These are phyloP conservation scores for Annulohypoxylon bovei DNA, from an alignment of 495 filamentous ascomycete genomes.

Conservation along the genomic window DNA sequence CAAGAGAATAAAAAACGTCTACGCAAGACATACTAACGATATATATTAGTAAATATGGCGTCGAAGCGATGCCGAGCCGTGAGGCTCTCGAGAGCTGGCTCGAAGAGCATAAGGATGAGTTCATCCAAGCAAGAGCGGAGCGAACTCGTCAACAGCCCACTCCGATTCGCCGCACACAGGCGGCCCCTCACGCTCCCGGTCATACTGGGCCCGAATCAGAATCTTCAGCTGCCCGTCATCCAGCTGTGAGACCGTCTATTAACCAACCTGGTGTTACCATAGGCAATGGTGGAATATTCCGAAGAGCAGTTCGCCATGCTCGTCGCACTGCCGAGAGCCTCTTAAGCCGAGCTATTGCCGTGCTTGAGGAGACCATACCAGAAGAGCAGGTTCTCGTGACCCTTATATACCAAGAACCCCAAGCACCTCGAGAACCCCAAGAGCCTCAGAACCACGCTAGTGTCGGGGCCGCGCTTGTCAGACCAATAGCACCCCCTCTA, in stretches of 20 bases:
- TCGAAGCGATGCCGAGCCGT: conserved; percentile 12
- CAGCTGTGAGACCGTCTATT: background rate
- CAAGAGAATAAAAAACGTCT: background rate
- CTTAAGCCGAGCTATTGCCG: background rate
- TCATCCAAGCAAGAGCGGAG: background rate
- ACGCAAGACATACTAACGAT: conserved; percentile 2
- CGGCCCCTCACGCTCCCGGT: background rate
- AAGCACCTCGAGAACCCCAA: background rate
- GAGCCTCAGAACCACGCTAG: background rate
- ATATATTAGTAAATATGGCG: conserved; percentile 23
- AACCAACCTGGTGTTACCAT: background rate
- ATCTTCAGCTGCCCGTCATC: background rate
- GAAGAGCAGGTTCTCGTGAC: background rate
- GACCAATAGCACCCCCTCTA: conserved; percentile 22
- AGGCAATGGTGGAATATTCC: background rate
- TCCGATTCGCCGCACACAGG: background rate
- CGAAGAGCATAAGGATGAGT: conserved; percentile 21
- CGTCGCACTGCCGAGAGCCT: background rate
- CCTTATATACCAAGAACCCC: background rate
- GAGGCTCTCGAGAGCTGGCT: conserved; percentile 23
- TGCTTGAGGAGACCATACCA: background rate
- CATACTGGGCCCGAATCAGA: background rate
- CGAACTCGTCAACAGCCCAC: background rate
- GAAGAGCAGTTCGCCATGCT: background rate
- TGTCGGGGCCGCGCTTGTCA: background rate